phyloP scores from a whole-genome alignment of 164 flowering plant species.

The Malania oleifera region DNA sequence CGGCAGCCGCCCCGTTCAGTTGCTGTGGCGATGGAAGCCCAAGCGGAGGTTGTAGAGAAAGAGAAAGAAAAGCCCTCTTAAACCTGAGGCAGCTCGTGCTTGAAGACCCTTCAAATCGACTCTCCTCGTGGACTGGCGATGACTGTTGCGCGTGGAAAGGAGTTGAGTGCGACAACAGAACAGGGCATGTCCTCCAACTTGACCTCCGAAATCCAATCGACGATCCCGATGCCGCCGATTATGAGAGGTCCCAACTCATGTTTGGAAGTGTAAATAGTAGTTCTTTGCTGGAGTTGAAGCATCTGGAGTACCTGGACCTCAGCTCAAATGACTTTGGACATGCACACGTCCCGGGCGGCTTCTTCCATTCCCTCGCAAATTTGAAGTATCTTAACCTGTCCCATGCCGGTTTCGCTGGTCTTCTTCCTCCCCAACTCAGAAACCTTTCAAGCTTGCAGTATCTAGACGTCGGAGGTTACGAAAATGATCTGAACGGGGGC shows the following conservation, averaged over 20 bases:
- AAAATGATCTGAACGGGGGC: not conserved
- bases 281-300: constrained; percentile 17
- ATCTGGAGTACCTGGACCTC: constrained; percentile 20
- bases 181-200: constrained; percentile 18
- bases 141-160: constrained; percentile 33
- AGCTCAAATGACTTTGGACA: constrained; percentile 24
- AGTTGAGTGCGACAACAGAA: constrained; percentile 15
- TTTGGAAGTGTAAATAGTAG: constrained; percentile 13
- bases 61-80: too few species aligned
- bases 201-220: constrained; percentile 10
- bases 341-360: constrained; percentile 13
- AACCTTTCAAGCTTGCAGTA: not conserved
- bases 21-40: too few species aligned
- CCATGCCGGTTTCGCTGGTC: constrained; percentile 14
- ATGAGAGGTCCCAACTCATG: too few species aligned
- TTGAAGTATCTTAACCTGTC: constrained; percentile 30
- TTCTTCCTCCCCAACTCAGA: constrained; percentile 12
- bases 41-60: too few species aligned
- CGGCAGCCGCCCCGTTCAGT: too few species aligned
- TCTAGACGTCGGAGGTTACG: not conserved
- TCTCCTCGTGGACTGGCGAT: constrained; percentile 23
- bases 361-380: constrained; percentile 14
- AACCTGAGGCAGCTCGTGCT: too few species aligned
- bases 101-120: constrained; percentile 18
- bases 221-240: not conserved